Base-by-base conservation (phyloP, 2,329 filamentous ascomycete species). In the Fusarium nematophilum region DNA sequence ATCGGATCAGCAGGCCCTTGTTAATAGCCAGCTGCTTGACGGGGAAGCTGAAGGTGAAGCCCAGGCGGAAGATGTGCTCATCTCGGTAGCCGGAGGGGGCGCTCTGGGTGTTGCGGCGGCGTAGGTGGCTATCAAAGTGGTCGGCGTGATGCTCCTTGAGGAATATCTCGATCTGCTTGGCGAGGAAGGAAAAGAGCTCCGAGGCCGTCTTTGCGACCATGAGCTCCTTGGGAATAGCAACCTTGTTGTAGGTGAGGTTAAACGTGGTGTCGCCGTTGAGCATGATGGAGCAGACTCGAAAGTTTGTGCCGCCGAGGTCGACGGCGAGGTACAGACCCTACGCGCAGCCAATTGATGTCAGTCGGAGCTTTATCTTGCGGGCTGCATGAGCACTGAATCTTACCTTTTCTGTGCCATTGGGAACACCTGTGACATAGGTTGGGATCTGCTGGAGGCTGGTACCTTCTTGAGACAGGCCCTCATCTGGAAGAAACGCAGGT, bases 1-100 rank as follows among this genome's bases (percentile, higher is more conserved):
- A 99, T 67, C 95, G 88, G 77, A 97, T 95, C 49, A 99, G 83
- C 53, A 89, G 90, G 58, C 95, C 95, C 78, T 93, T 94, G 83
- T 98, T 98, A 75, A 99, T 97, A 31, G 92, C 93, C 53, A 91
- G 83, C 75, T 99, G 95, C 73, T 96, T 87, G 31, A 98, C 93
- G 3, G 95, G 95, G 79, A 98, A 99, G 73, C 91, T 96, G 78
- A 99, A 99, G 47, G 95, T 99, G 79, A 99, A 99, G n/a, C 95
- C 95, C 34, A 99, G 83, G 69, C 93, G 91, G 79, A 98, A 97
- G 58, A 95, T 86, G 55, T 94, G 83, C 73, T 94, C 87, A 60
- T 92, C 87, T 48, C 81, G 80, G 71, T 81, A 87, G 23, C 85
- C 86, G 43, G 84, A 80, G 15, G 82, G 81, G 21, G 82, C 81